A percentile compares a stretch with the other conserved stretches of the same genome.
phyloP scores from a whole-genome alignment of 2,329 filamentous ascomycete species.

The Fusarium heterosporum region DNA sequence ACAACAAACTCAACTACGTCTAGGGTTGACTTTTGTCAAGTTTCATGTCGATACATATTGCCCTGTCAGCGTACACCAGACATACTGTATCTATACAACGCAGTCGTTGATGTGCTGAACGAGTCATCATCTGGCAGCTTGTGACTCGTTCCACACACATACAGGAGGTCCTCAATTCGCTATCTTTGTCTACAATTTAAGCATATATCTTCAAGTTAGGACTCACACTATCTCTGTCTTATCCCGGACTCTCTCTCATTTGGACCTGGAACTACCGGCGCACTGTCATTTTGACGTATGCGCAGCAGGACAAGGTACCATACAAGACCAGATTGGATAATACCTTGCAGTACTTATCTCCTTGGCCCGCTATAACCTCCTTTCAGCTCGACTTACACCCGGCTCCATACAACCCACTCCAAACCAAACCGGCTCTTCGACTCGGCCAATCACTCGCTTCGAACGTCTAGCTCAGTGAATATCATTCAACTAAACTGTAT shows the following conservation, averaged over 20 bases:
- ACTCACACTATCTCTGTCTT: slow-evolving; percentile 5
- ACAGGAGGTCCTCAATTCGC: no score
- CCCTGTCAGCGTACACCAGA: slow-evolving; percentile 1
- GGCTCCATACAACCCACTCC: slow-evolving; percentile 37
- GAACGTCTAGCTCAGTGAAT: slow-evolving; percentile 9
- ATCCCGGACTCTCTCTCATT: neutral
- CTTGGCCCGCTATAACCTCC: slow-evolving; percentile 4
- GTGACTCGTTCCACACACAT: neutral
- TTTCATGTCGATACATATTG: neutral
- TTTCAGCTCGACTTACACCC: slow-evolving; percentile 35
- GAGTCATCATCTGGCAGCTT: neutral
- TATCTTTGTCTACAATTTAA: neutral
- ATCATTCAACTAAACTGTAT: slow-evolving; percentile 19
- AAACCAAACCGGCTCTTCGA: slow-evolving; percentile 6
- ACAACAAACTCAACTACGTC: neutral
- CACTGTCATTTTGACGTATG: slow-evolving; percentile 7
- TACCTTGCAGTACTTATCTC: slow-evolving; percentile 2
- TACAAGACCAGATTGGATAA: neutral
- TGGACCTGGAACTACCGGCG: neutral
- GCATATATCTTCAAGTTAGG: slow-evolving; percentile 3
- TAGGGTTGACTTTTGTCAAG: neutral
- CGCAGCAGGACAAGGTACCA: neutral
- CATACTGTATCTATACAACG: neutral
- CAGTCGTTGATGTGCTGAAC: neutral
- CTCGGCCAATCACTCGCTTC: slow-evolving; percentile 29